Conservation (phyloP, 441 rosid species). For the Gossypium trilobum region DNA sequence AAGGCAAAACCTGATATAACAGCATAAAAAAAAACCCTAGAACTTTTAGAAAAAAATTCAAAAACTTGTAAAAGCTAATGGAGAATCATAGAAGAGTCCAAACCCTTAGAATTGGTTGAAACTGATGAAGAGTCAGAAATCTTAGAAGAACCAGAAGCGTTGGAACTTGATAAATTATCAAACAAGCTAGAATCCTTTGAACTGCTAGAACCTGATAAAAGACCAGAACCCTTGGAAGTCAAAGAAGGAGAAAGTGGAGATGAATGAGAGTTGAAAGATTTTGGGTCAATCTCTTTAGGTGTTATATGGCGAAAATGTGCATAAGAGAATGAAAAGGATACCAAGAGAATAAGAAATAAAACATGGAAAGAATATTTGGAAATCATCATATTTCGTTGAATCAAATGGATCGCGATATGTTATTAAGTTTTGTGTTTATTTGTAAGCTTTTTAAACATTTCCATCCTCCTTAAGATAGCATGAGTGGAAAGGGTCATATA, state of each 20-base stretch:
- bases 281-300: neutral
- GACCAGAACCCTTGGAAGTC: neutral
- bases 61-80: neutral
- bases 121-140: neutral
- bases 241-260: neutral
- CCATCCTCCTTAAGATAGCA: neutral
- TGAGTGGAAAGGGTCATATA: neutral
- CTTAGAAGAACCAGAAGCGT: neutral
- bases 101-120: neutral
- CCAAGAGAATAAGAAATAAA: neutral
- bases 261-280: neutral
- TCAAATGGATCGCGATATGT: neutral
- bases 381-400: conserved; percentile 8
- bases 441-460: neutral
- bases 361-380: conserved; percentile 4
- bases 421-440: neutral
- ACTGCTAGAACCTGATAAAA: neutral
- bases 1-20: neutral
- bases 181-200: neutral
- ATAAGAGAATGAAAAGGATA: neutral
- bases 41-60: neutral
- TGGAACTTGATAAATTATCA: neutral
- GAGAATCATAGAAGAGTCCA: neutral
- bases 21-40: neutral
- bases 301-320: conserved; percentile 11